These are phyloP conservation scores for Cladosporium cucumerinum DNA, from an alignment of 2,329 filamentous ascomycete genomes.

Conservation along the genomic window DNA sequence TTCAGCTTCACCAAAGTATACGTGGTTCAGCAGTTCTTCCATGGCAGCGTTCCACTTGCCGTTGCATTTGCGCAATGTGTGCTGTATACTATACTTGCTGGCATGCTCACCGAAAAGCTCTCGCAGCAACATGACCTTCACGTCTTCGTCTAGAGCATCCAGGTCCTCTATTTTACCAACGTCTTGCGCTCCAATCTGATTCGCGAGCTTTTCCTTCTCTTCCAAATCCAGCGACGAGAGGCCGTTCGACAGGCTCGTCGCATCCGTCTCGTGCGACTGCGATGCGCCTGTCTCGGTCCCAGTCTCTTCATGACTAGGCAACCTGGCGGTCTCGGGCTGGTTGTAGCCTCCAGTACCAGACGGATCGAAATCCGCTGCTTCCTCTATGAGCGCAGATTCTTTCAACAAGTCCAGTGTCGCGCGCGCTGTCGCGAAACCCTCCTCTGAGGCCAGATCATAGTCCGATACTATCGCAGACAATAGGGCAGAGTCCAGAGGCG, in stretches of 20 bases:
- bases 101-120: conserved; percentile 68
- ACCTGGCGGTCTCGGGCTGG: conserved; percentile 23
- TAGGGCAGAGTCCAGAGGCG: conserved; percentile 72
- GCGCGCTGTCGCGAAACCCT: conserved; percentile 54
- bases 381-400: conserved; percentile 61
- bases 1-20: conserved; percentile 69
- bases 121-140: conserved; percentile 61
- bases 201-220: conserved; percentile 9
- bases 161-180: conserved; percentile 29
- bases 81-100: conserved; percentile 61
- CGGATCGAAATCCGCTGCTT: conserved; percentile 73
- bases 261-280: conserved; percentile 48
- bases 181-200: background rate
- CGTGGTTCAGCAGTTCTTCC: conserved; percentile 75
- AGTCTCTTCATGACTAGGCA: conserved; percentile 27
- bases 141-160: conserved; percentile 51
- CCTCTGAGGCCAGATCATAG: conserved; percentile 58
- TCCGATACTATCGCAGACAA: conserved; percentile 74
- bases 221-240: conserved; percentile 36
- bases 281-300: conserved; percentile 39
- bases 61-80: conserved; percentile 64
- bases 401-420: conserved; percentile 64
- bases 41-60: conserved; percentile 68
- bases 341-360: conserved; percentile 60
- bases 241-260: conserved; percentile 48